Evolutionary conservation across 768 basidiomycete genomes (phyloP), one percentile per base, ranked within the genome.

Genomic region (Mycena amicta): DNA sequence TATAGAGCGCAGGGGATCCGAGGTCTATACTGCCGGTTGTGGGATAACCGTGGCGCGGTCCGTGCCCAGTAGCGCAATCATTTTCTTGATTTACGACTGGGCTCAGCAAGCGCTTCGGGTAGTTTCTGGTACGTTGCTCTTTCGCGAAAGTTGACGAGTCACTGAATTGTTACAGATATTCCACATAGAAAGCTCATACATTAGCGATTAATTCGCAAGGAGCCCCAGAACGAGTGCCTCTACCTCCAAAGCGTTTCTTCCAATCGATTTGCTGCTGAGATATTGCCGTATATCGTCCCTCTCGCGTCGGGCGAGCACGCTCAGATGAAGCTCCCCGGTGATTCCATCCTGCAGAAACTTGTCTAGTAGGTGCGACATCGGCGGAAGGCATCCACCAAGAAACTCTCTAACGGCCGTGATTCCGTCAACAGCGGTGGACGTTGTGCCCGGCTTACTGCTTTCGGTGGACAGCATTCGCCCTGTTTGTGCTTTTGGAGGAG

Each of bases 71-170:
- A 92, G 89, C 64, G 94, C 90, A 0, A 81, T 95, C 55, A 95
- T 95, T 59, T 96, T 97, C 68, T 75, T 92, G 67, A 89, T 96
- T 66, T 96, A 94, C 66, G 90, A 95, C 68, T n/a, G 86, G 84
- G 26, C 75, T 95, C 25, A 72, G 73, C 60, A 76, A 74, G 60
- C 62, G 71, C 59, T 76, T 80, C 65, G 76, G 74, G 50, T 76
- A 50, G 65, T 16, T 37, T 18, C 11, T 20, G 30, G n/a, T 27
- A 28, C 22, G 18, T 37, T 51, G n/a, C n/a, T n/a, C n/a, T n/a
- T n/a, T n/a, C n/a, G n/a, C n/a, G n/a, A n/a, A n/a, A n/a, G n/a
- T n/a, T n/a, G n/a, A n/a, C n/a, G n/a, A n/a, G n/a, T n/a, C n/a
- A n/a, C n/a, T n/a, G n/a, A n/a, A n/a, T n/a, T n/a, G n/a, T n/a